Evolutionary conservation across 2,329 filamentous ascomycete genomes (phyloP).

Genomic region (Xylogone sp.): DNA sequence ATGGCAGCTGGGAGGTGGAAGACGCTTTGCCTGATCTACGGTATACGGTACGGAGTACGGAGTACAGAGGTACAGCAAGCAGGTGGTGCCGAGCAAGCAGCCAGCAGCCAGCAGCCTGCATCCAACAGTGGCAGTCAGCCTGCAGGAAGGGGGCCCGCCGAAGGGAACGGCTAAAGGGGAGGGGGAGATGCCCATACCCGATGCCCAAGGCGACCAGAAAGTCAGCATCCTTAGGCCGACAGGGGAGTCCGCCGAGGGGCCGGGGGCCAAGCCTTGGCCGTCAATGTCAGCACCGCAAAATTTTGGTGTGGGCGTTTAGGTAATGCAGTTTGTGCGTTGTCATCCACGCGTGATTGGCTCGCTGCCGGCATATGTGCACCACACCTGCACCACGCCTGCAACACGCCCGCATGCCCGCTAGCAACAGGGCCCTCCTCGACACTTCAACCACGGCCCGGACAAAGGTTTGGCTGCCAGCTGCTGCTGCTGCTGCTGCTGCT

Average conservation of each 20-base stretch:
- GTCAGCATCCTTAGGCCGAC: not conserved
- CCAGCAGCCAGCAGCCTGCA: no score
- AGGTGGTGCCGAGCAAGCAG: no score
- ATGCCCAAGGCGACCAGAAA: not conserved
- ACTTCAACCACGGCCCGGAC: not conserved
- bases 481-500: no score
- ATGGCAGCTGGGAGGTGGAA: no score
- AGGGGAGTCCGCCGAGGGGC: not conserved
- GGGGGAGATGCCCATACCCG: not conserved
- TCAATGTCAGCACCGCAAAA: constrained; percentile 15
- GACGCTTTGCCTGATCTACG: not conserved
- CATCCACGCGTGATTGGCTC: constrained; percentile 7
- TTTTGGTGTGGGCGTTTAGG: constrained; percentile 14
- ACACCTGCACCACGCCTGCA: not conserved
- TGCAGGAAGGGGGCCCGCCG: not conserved
- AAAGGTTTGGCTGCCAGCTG: not conserved
- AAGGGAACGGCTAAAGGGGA: not conserved
- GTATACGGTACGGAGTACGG: no score
- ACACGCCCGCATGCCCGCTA: no score
- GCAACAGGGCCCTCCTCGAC: no score
- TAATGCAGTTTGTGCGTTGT: constrained; percentile 14
- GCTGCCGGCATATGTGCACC: not conserved
- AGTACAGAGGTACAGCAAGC: no score
- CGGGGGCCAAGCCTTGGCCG: not conserved
- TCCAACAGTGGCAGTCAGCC: no score